Percentiles rank a stretch among this genome's conserved stretches.
phyloP scores from a whole-genome alignment of 1,139 yeast species.

The Suhomyces bribrorum region DNA sequence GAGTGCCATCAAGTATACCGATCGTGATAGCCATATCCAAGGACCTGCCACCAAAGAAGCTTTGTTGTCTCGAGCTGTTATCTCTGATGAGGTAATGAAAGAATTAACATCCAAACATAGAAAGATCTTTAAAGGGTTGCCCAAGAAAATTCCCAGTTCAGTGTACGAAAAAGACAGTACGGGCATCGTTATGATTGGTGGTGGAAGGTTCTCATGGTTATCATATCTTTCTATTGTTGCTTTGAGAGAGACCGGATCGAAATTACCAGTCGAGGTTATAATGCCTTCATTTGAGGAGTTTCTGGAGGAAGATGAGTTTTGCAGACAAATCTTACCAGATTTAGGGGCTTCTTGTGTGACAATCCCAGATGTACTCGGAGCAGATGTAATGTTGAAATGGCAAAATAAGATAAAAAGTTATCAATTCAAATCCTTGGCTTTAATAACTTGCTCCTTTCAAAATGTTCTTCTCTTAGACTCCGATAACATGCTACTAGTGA shows the following conservation, averaged over 20 bases:
- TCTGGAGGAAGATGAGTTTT: constrained; percentile 19
- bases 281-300: constrained; percentile 37
- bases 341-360: constrained; percentile 21
- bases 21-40: constrained; percentile 23
- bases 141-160: constrained; percentile 24
- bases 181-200: constrained; percentile 44
- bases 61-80: constrained; percentile 32
- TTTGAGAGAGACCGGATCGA: constrained; percentile 37
- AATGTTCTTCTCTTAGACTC: constrained; percentile 45
- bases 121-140: constrained; percentile 26
- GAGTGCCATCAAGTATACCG: constrained; percentile 26
- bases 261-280: constrained; percentile 39
- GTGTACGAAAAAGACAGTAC: constrained; percentile 28
- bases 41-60: constrained; percentile 30
- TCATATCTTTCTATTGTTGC: constrained; percentile 37
- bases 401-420: constrained; percentile 29
- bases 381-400: constrained; percentile 36
- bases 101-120: constrained; percentile 31
- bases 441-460: constrained; percentile 43
- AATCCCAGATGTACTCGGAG: constrained; percentile 39
- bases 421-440: constrained; percentile 45
- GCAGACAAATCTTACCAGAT: constrained; percentile 17
- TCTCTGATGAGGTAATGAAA: constrained; percentile 24
- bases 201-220: constrained; percentile 42
- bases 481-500: constrained; percentile 39